Evolutionary conservation across 1,284 basidiomycete genomes (phyloP), one percentile per base, ranked within the genome.

Genomic region (Trichosporon sp.): DNA sequence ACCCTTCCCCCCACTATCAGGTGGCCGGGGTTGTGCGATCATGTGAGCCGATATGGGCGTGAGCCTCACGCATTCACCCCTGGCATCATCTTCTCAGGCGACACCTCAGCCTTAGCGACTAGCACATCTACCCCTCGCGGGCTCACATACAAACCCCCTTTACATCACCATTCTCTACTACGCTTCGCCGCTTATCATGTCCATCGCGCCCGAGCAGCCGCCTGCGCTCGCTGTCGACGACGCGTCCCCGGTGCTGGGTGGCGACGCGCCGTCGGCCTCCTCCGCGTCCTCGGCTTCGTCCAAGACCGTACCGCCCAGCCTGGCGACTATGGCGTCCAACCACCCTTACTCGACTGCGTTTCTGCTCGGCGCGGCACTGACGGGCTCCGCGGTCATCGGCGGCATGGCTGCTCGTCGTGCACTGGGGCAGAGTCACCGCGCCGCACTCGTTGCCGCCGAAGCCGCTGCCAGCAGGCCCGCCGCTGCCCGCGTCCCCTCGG

Each of bases 341-440:
- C 66, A 68, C 57, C 66, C 66, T 21, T 65, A 65, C 61, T 62
- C 63, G 27, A 62, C 63, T 14, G 64, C 66, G 2, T 68, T 68
- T 46, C 64, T 68, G 19, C 49, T 65, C 34, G 66, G 66, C 4
- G 66, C 63, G 0, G 52, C 61, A 14, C 25, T 68, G 27, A 57
- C 63, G 7, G 61, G 32, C 14, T 63, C 64, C 2, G 56, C 59
- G 10, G 33, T 63, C 1, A 57, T 54, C 0, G 66, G 66, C 1
- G 56, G 59, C 0, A 59, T 57, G 0, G 59, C 61, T 1, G 64
- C 61, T 3, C 56, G 58, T 23, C 27, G 32, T 0, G 65, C 63
- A 1, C 56, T 62, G 6, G 56, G 56, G 32, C 32, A 57, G 56
- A 23, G 23, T 16, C 49, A 54, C 27, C 49, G 27, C 13, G n/a